Base-by-base conservation (phyloP, 83 land plant species). In the Picea engelmannii region DNA sequence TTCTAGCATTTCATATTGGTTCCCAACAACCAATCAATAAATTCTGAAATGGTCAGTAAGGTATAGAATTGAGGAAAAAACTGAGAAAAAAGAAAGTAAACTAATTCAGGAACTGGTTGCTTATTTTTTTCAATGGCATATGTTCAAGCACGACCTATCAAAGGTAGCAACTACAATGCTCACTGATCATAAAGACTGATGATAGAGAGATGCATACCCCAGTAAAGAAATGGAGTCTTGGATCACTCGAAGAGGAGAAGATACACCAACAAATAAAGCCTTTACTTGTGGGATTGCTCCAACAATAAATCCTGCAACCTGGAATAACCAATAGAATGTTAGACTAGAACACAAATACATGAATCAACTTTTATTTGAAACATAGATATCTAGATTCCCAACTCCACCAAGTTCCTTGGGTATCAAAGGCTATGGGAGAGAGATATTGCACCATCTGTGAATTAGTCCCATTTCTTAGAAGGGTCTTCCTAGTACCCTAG, bases 241-340 rank as follows among this genome's bases (percentile, higher is more conserved):
- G 35, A 92, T 79, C 55, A 90, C 90, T 23, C 84, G 87, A 44
- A 92, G 86, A 81, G 94, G 92, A 86, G 94, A 88, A 73, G 18
- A 66, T 61, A 79, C 87, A 79, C 92, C 94, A 25, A 92, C 80
- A 59, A 92, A 7, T 62, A 64, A 60, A 18, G 59, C 82, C 66
- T 84, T 78, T 35, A 88, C 35, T 35, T 27, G 87, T 78, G 94
- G 87, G 49, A 90, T 85, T 25, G 87, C 76, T 83, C 94, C 94
- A 76, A 90, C 80, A 25, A 85, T 42, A 85, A 90, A 90, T 5
- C 92, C 92, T 79, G 81, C 82, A 76, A 86, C 42, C 94, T 92
- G 25, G 7, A 79, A 11, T 81, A 80, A 16, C n/a, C 1, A 44
- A 40, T 13, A n/a, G 9, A 62, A 38, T 17, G 77, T 73, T 79